Percentiles rank a stretch among this genome's conserved stretches.
Evolutionary conservation across 2,329 filamentous ascomycete genomes (phyloP).

Genomic region (Tolypocladium pustulatum): DNA sequence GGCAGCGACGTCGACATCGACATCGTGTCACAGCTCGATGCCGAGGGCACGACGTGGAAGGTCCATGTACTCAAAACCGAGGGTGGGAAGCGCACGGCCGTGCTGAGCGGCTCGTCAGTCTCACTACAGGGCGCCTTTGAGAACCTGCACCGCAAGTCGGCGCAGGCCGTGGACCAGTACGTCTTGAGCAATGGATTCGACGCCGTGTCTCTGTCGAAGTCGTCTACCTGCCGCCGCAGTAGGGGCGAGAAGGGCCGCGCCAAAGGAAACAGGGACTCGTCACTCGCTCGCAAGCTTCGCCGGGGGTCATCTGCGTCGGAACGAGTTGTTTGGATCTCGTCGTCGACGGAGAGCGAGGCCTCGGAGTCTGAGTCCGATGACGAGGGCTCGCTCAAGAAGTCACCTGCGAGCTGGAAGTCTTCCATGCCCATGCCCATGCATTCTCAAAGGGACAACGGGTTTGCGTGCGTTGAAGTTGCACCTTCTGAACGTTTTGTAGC

Average conservation of each 20-base stretch:
- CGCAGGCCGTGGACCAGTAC: conserved; percentile 22
- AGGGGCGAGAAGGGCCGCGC: neutral
- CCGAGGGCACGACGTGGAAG: conserved; percentile 11
- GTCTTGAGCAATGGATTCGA: conserved; percentile 23
- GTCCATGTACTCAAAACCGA: conserved; percentile 15
- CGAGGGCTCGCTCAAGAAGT: neutral
- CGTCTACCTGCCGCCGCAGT: neutral
- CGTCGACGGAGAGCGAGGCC: neutral
- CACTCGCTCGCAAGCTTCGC: neutral
- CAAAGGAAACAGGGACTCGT: neutral
- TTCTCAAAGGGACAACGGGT: neutral
- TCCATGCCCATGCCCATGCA: neutral
- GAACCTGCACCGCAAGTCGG: conserved; percentile 25
- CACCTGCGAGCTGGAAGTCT: neutral
- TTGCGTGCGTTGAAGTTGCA: no score
- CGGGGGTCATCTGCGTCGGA: neutral
- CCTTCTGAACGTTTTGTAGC: neutral
- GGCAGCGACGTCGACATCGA: conserved; percentile 12
- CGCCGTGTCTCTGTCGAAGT: conserved; percentile 1
- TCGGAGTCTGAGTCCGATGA: neutral
- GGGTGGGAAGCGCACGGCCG: conserved; percentile 12
- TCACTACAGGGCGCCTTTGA: conserved; percentile 22
- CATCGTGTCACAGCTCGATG: conserved; percentile 12
- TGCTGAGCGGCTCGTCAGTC: conserved; percentile 18
- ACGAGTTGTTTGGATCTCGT: neutral